A percentile compares a stretch with the other conserved stretches of the same genome.
Conservation (phyloP, 2,329 filamentous ascomycete species). For the Verruconis gallopava region DNA sequence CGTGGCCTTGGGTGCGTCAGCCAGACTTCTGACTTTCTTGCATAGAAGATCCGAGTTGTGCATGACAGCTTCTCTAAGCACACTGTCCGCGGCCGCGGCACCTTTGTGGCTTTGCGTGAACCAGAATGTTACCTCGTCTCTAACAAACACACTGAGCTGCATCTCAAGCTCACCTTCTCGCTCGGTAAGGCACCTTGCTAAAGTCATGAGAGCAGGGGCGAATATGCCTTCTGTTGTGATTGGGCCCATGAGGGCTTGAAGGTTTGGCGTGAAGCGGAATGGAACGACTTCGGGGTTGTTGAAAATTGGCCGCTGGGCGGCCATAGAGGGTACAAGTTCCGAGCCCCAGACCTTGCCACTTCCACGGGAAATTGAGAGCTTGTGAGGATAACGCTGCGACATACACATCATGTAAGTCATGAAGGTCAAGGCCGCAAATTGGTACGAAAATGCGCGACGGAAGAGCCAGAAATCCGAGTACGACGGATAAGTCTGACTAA, state of each 20-base stretch:
- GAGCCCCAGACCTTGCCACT: constrained; percentile 94
- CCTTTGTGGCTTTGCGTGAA: constrained; percentile 64
- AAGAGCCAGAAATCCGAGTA: constrained; percentile 98
- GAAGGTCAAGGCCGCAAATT: constrained; percentile 87
- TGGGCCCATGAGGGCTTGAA: constrained; percentile 92
- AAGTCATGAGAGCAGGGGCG: constrained; percentile 88
- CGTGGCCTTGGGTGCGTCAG: constrained; percentile 55
- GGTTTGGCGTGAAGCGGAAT: constrained; percentile 91
- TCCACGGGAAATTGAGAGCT: constrained; percentile 77
- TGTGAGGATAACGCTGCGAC: constrained; percentile 88
- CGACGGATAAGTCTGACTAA: constrained; percentile 74
- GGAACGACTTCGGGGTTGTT: constrained; percentile 91
- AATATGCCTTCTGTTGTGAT: constrained; percentile 94
- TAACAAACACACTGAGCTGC: constrained; percentile 83
- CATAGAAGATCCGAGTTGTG: constrained; percentile 84
- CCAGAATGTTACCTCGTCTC: constrained; percentile 98
- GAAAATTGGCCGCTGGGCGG: constrained; percentile 72
- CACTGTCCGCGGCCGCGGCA: constrained; percentile 46
- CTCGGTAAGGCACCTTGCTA: constrained; percentile 85
- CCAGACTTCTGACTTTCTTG: constrained; percentile 75
- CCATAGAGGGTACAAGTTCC: constrained; percentile 85
- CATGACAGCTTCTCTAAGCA: constrained; percentile 68
- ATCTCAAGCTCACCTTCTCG: constrained; percentile 74
- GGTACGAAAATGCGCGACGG: constrained; percentile 91
- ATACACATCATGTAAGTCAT: constrained; percentile 99